phyloP scores from a whole-genome alignment of 2,329 filamentous ascomycete genomes.

The Arthrobotrys entomopaga region DNA sequence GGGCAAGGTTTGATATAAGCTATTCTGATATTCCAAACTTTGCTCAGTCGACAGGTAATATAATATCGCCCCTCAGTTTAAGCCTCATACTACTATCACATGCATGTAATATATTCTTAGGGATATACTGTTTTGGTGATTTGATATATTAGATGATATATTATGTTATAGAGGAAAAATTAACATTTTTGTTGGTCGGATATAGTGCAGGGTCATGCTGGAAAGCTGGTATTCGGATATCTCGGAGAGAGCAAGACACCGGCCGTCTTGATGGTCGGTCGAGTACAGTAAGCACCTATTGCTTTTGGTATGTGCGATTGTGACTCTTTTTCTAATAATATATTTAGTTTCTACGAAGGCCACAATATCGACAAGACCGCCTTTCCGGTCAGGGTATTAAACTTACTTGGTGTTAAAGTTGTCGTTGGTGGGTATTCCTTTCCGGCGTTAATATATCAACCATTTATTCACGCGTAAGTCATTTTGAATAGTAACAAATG shows the following conservation, averaged over 20 bases:
- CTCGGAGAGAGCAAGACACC: conserved; percentile 68
- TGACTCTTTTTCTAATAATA: conserved; percentile 20
- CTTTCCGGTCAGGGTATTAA: conserved; percentile 73
- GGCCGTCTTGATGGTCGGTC: conserved; percentile 72
- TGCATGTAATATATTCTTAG: neutral
- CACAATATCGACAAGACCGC: conserved; percentile 72
- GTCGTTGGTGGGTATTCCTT: conserved; percentile 61
- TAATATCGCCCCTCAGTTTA: neutral
- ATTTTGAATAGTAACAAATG: conserved; percentile 70
- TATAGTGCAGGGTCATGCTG: conserved; percentile 70
- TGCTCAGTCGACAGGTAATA: conserved; percentile 70
- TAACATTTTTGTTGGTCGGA: conserved; percentile 20
- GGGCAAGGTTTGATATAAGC: conserved; percentile 67
- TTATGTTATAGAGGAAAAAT: neutral
- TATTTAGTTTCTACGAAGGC: conserved; percentile 73
- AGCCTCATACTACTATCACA: neutral
- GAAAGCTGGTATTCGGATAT: conserved; percentile 73
- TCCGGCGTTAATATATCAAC: conserved; percentile 24
- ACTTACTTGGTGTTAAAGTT: conserved; percentile 70
- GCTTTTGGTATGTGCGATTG: conserved; percentile 4
- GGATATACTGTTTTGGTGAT: too few species aligned
- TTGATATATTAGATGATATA: too few species aligned
- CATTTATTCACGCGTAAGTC: conserved; percentile 1
- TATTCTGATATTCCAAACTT: conserved; percentile 72
- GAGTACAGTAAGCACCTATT: conserved; percentile 69